phyloP scores from a whole-genome alignment of 2,329 filamentous ascomycete genomes.

The Xylariaceae sp. region DNA sequence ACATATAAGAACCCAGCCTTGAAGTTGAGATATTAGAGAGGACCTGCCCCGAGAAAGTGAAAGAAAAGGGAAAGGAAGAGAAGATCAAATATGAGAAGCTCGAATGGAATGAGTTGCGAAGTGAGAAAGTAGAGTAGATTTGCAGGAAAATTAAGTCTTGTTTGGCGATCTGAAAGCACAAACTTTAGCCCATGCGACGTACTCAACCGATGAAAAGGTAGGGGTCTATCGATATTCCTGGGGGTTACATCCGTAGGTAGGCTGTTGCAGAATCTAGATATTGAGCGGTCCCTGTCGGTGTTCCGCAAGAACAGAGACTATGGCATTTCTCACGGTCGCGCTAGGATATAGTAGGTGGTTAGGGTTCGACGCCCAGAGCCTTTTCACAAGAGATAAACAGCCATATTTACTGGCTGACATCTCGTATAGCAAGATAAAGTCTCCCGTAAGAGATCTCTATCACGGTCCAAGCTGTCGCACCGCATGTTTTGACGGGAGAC shows the following conservation, averaged over 20 bases:
- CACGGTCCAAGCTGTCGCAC: background rate
- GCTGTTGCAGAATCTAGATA: slow-evolving; percentile 15
- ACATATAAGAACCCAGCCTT: slow-evolving; percentile 29
- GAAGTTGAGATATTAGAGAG: slow-evolving; percentile 36
- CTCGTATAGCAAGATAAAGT: background rate
- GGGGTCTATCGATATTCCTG: slow-evolving; percentile 11
- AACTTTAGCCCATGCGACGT: slow-evolving; percentile 23
- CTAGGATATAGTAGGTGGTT: background rate
- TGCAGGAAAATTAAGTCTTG: slow-evolving; percentile 15
- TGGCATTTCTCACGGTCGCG: background rate
- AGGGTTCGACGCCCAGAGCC: slow-evolving; percentile 7
- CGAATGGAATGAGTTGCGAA: slow-evolving; percentile 27
- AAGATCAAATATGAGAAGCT: slow-evolving; percentile 23
- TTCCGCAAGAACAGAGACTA: background rate
- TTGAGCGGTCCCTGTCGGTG: slow-evolving; percentile 14
- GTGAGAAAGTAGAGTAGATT: slow-evolving; percentile 29
- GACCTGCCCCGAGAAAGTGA: slow-evolving; percentile 36
- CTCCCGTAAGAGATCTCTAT: background rate
- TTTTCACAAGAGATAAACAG: background rate
- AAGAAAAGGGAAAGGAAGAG: slow-evolving; percentile 20
- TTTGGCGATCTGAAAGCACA: slow-evolving; percentile 1
- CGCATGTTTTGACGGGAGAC: slow-evolving; percentile 7
- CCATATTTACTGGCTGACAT: background rate
- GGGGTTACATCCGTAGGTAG: slow-evolving; percentile 18
- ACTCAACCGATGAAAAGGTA: background rate